Base-by-base conservation (phyloP, 768 basidiomycete genomes). In the Termitomyces sp. region DNA sequence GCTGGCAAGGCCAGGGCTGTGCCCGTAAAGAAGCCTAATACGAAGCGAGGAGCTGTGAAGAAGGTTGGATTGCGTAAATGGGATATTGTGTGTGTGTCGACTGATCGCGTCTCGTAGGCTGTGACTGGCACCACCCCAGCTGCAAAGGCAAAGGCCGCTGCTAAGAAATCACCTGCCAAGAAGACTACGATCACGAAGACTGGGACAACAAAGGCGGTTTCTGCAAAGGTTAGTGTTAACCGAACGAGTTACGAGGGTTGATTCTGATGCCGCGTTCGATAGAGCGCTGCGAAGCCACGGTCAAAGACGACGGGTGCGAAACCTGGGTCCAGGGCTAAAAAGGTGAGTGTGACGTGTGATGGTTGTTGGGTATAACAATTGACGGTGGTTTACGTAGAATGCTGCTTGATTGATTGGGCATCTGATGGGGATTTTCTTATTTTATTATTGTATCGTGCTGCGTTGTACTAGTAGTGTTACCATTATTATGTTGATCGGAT, bases 1-100 rank as follows among this genome's bases (percentile, higher is more conserved):
- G 45, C 51, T 45, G 51, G 58, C 15, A 60, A 73, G 62, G 71
- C 74, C 4, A 74, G 73, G 64, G 60, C 67, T 34, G 73, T 72
- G 21, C 64, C 71, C 12, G 65, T 64, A 19, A 70, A 72, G 61
- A 72, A 74, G 62, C 60, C 70, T 4, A 60, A 74, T 15, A 56
- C 73, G n/a, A 38, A 69, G 19, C 66, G 64, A 30, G 51, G 49
- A 7, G 11, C 17, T 2, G 26, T 5, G 37, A 50, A 50, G 24
- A 50, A 50, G 49, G 49, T 50, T 17, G 10, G 10, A 37, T 12
- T 26, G 5, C 15, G 2, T 26, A 37, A 2, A 10, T 8, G 19
- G 6, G 24, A 12, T 14, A 3, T 6, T n/a, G 10, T 37, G n/a
- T 37, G n/a, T n/a, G 37, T 14, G 10, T n/a, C 14, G 3, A n/a